Evolutionary conservation across 1,139 yeast species (phyloP).

Genomic region (Taphrina flavorubra): DNA sequence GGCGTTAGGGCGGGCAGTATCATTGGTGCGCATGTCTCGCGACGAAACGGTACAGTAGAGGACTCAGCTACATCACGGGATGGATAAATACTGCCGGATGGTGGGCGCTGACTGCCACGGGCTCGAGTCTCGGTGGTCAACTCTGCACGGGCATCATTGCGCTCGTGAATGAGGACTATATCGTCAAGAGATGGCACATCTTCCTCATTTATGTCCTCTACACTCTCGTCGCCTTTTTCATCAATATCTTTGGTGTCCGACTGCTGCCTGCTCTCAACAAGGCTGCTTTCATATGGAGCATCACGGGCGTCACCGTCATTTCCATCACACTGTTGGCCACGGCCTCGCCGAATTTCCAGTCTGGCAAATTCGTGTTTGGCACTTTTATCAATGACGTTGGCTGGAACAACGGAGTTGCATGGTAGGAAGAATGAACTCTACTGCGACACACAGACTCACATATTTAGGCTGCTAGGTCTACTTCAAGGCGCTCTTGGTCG

Average conservation of each 20-base stretch:
- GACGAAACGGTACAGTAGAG: conserved; percentile 42
- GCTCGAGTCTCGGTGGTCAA: conserved; percentile 33
- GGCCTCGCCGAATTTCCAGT: conserved; percentile 44
- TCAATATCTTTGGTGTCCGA: conserved; percentile 36
- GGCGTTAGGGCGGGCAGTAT: conserved; percentile 48
- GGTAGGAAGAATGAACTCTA: neutral
- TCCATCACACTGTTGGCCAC: conserved; percentile 47
- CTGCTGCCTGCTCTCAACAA: conserved; percentile 48
- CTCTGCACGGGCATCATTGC: conserved; percentile 29
- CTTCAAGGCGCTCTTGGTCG: conserved; percentile 23
- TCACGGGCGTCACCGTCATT: conserved; percentile 47
- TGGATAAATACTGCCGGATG: conserved; percentile 43
- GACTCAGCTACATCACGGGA: conserved; percentile 45
- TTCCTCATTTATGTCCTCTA: conserved; percentile 31
- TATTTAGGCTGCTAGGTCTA: conserved; percentile 24
- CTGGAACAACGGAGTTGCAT: conserved; percentile 45
- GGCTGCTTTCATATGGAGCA: conserved; percentile 48
- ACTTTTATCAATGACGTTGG: conserved; percentile 47
- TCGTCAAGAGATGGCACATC: conserved; percentile 35
- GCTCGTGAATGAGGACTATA: conserved; percentile 26
- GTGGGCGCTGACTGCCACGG: conserved; percentile 32
- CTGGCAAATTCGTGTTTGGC: conserved; percentile 43
- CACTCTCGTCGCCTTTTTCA: conserved; percentile 28
- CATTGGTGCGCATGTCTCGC: conserved; percentile 47
- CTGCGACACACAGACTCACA: neutral